Conservation (phyloP, 2,329 filamentous ascomycete genomes). For the Fusarium robinianum region DNA sequence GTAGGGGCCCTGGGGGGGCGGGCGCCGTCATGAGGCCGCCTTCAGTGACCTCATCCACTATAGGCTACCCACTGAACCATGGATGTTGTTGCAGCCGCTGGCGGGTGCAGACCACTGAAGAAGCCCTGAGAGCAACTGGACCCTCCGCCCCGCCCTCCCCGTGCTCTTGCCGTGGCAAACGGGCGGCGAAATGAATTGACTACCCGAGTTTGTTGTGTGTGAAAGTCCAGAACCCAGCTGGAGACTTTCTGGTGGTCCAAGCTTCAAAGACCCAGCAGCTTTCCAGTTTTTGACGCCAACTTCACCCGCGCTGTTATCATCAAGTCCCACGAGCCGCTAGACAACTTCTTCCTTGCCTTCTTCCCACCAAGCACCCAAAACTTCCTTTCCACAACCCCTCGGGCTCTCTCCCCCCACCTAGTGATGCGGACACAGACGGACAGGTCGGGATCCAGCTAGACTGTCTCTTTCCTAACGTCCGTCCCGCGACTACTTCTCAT, state of each 20-base stretch:
- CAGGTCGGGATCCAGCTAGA: slow-evolving; percentile 29
- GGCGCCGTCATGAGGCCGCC: slow-evolving; percentile 10
- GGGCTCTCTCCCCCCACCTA: slow-evolving; percentile 17
- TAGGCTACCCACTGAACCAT: slow-evolving; percentile 25
- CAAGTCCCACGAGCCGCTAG: slow-evolving; percentile 31
- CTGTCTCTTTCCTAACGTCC: slow-evolving; percentile 18
- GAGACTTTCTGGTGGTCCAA: slow-evolving; percentile 31
- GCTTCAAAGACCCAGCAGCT: slow-evolving; percentile 26
- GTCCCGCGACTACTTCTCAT: slow-evolving; percentile 7
- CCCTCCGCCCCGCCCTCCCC: slow-evolving; percentile 9
- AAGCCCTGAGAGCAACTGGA: slow-evolving; percentile 1
- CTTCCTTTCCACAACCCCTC: slow-evolving; percentile 9
- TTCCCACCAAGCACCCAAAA: slow-evolving; percentile 20
- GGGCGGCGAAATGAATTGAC: slow-evolving; percentile 15
- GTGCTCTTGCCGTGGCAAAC: slow-evolving; percentile 18
- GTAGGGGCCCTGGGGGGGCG: slow-evolving; percentile 10
- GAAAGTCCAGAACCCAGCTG: not conserved
- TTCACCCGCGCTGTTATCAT: slow-evolving; percentile 35
- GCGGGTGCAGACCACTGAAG: slow-evolving; percentile 17
- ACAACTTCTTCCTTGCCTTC: slow-evolving; percentile 31
- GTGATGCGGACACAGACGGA: slow-evolving; percentile 33
- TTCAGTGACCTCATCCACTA: slow-evolving; percentile 35
- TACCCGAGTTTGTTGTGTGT: too few relatives aligned
- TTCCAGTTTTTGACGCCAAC: slow-evolving; percentile 35
- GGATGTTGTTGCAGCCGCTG: too few relatives aligned